Evolutionary conservation across 2,329 filamentous ascomycete genomes (phyloP).

Genomic region (Biscogniauxia marginata): DNA sequence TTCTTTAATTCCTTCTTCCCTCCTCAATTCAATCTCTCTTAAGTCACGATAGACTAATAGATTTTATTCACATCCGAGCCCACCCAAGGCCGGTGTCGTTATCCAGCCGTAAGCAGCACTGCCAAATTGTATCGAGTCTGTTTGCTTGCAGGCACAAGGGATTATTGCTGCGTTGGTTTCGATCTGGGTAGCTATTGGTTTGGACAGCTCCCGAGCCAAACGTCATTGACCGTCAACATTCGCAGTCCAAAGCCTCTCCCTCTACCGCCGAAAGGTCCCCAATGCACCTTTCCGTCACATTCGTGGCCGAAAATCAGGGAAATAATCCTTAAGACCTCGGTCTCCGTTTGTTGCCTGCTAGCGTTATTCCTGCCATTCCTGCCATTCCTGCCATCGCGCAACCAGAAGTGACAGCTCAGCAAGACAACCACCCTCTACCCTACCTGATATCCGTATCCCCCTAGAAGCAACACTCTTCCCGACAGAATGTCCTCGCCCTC

Average conservation of each 20-base stretch:
- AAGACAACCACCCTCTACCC: background rate
- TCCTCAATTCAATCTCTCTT: background rate
- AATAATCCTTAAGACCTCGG: background rate
- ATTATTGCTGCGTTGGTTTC: too few relatives aligned
- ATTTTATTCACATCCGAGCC: too few relatives aligned
- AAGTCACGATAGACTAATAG: too few relatives aligned
- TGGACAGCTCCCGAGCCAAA: background rate
- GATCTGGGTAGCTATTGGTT: background rate
- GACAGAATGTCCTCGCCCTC: constrained; percentile 62
- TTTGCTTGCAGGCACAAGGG: too few relatives aligned
- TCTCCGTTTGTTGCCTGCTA: background rate
- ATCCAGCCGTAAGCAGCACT: too few relatives aligned
- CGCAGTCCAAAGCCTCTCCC: background rate
- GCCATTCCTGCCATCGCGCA: background rate
- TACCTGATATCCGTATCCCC: too few relatives aligned
- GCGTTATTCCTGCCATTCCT: background rate
- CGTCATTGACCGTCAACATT: background rate
- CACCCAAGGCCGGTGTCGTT: too few relatives aligned
- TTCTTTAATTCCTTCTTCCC: background rate
- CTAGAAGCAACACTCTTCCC: too few relatives aligned
- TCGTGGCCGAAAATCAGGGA: background rate
- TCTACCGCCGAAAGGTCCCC: background rate
- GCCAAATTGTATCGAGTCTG: too few relatives aligned
- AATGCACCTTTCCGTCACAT: background rate
- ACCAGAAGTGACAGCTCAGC: background rate